phyloP scores from a whole-genome alignment of 345 rosid species.

The Ceriops tagal region DNA sequence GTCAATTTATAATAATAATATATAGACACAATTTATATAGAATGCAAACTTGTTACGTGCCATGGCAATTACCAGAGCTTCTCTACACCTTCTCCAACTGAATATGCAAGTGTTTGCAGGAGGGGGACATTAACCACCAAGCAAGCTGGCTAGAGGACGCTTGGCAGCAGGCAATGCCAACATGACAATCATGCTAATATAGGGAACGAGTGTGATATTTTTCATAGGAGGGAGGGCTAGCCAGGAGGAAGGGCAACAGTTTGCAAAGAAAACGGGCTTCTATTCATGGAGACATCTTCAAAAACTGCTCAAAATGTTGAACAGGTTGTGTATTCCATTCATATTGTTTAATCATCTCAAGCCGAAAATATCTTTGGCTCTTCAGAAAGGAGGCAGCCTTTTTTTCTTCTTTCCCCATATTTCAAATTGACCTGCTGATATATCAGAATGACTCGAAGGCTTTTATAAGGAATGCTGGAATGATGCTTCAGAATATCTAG shows the following conservation, averaged over 20 bases:
- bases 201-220: slow-evolving; percentile 17
- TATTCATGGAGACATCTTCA: slow-evolving; percentile 53
- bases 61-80: too few relatives aligned
- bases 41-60: too few relatives aligned
- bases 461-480: slow-evolving; percentile 75
- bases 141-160: slow-evolving; percentile 99
- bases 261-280: slow-evolving; percentile 25
- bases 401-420: too few relatives aligned
- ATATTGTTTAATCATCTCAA: too few relatives aligned
- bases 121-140: slow-evolving; percentile 94
- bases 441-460: slow-evolving; percentile 45
- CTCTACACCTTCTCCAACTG: neutral
- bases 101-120: slow-evolving; percentile 39
- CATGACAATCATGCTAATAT: neutral
- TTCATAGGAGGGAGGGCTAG: too few relatives aligned
- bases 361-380: too few relatives aligned
- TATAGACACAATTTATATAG: too few relatives aligned
- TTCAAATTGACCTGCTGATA: too few relatives aligned
- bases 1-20: too few relatives aligned
- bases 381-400: too few relatives aligned
- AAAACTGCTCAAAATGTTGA: slow-evolving; percentile 39
- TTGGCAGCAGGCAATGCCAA: slow-evolving; percentile 89
- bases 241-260: slow-evolving; percentile 91
- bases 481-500: slow-evolving; percentile 83
- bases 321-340: too few relatives aligned